Base-by-base conservation (phyloP, 441 rosid species). In the Populus hybrid region DNA sequence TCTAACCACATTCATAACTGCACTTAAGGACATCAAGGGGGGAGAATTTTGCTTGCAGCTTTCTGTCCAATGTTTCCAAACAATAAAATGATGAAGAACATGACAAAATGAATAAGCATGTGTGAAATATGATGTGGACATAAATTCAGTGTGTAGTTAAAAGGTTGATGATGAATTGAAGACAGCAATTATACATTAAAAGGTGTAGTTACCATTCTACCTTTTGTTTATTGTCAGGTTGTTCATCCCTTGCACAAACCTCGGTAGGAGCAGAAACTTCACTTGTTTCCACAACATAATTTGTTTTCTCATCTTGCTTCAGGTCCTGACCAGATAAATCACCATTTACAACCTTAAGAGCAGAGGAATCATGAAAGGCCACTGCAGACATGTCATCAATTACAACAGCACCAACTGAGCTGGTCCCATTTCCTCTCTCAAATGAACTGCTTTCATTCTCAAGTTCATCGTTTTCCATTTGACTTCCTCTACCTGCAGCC, bases 321-420 rank as follows among this genome's bases (percentile, higher is more conserved):
- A 46, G 70, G 75, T 84, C 87, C 67, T 75, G 83, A 79, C 68
- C 69, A 36, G 84, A 81, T 30, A 77, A 74, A 77, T 83, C 86
- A 63, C 91, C 93, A 76, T 87, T 91, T 83, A 87, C 81, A 40
- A 74, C 82, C 38, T 82, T 75, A 32, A 73, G 79, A 54, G 86
- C 67, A 28, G 86, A 77, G 23, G 86, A 81, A 80, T 82, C 82
- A 76, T 73, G 77, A 75, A 63, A 73, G 9, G 57, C 61, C 12
- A 75, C 83, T 30, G 67, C 76, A 23, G 81, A 73, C 14, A 78
- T 76, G 82, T 72, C 83, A 76, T 32, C 74, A 67, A 77, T 67
- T 14, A 50, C 74, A 40, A 68, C 74, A 67, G 76, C 59, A 75
- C 36, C 84, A 75, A 21, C 14, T 10, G 32, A 8, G 64, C 35